phyloP scores from a whole-genome alignment of 2,329 filamentous ascomycete genomes.

The Fusarium protoensiforme region DNA sequence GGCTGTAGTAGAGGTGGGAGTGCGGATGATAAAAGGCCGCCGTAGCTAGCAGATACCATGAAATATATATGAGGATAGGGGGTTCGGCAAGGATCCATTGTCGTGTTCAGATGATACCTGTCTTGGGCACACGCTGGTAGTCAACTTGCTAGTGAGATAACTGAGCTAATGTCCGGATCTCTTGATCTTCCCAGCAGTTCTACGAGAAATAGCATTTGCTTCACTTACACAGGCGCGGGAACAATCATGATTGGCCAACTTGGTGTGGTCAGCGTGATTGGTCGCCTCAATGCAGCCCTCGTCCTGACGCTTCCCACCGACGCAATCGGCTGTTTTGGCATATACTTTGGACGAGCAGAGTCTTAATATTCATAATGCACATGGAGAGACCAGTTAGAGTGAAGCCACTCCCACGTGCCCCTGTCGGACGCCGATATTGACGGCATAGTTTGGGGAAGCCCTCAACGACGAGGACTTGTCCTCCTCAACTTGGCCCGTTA shows the following conservation, averaged over 20 bases:
- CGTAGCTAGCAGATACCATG: background rate
- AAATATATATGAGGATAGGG: background rate
- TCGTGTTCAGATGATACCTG: background rate
- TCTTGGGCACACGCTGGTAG: background rate
- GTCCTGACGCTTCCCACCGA: background rate
- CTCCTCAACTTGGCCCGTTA: background rate
- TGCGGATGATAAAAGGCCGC: background rate
- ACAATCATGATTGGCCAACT: background rate
- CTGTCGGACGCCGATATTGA: background rate
- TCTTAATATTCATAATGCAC: background rate
- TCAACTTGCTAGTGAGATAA: background rate
- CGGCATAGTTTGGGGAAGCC: background rate
- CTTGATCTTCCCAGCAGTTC: background rate
- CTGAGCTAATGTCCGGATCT: background rate
- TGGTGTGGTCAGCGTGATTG: background rate
- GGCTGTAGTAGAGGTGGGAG: background rate
- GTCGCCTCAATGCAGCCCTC: background rate
- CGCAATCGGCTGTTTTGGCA: background rate
- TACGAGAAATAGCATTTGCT: background rate
- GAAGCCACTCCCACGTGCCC: background rate
- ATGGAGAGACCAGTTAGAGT: background rate
- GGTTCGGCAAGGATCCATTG: background rate
- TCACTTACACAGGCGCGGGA: background rate
- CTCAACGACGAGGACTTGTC: background rate
- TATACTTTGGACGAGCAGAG: background rate